Evolutionary conservation across 2,329 filamentous ascomycete genomes (phyloP), one percentile per base, ranked within the genome.

Genomic region (Pseudogymnoascus sp.): DNA sequence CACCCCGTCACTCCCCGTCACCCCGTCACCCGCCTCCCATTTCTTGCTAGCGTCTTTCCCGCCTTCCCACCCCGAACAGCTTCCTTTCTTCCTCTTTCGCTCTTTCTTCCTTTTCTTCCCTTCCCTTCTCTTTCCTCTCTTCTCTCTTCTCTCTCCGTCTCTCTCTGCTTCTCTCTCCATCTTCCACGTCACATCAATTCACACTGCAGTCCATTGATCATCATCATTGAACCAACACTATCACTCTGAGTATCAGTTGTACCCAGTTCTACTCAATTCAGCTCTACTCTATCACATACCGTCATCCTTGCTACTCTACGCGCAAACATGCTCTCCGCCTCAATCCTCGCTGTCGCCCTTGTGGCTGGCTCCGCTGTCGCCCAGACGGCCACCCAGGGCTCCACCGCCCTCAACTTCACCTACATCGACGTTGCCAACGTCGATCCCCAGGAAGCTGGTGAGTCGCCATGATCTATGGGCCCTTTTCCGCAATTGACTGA

Each of bases 341-440:
- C 69, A 9, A 59, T 64, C 16, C 63, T 68, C 63, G 67, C 65
- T 30, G 66, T 71, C 28, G 66, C 68, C 57, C 59, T 71, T 7
- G 57, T 70, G 54, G 67, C 68, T 62, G 61, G 65, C 62, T 67
- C 63, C 36, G 65, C 64, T 37, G 64, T 63, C 47, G 67, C 68
- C 18, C 65, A 67, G 43, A 64, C 62, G 36, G 60, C 58, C 18
- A 30, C 61, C 63, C 69, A 16, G 12, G 54, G 33, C 28, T 22
- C 70, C 61, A 62, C 63, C 12, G 68, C 70, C 59, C 67, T 71
- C 62, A 65, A 69, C 43, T 65, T 67, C 36, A 63, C 57, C 14
- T 64, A 64, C 28, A 57, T 84, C 70, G 69, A 76, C 64, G 67
- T 78, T 60, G 71, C 65, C 67, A 59, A 66, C 28, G 73, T 84